Evolutionary conservation across 352 stramenopile species (phyloP).

Genomic region (Saprolegnia diclina): DNA sequence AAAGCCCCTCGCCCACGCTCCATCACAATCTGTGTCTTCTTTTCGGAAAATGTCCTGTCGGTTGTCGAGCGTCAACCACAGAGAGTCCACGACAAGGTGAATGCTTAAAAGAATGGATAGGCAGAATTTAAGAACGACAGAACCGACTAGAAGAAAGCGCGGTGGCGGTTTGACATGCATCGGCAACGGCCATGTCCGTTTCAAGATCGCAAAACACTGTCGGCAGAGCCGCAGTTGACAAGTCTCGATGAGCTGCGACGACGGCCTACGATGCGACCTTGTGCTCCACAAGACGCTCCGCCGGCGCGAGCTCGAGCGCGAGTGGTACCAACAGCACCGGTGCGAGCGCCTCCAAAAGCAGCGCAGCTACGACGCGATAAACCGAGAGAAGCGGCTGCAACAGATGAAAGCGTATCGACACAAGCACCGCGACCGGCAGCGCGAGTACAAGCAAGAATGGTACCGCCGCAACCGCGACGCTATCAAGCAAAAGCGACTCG

Average conservation of each 20-base stretch:
- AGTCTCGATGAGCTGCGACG: too few species aligned
- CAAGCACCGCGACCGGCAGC: constrained; percentile 14
- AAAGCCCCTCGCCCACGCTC: too few species aligned
- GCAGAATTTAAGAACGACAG: too few species aligned
- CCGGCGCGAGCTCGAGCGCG: background rate
- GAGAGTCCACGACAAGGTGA: too few species aligned
- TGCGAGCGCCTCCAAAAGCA: background rate
- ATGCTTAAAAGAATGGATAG: too few species aligned
- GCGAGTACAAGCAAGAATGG: constrained; percentile 20
- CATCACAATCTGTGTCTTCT: too few species aligned
- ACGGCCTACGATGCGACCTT: too few species aligned
- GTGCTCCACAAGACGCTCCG: too few species aligned
- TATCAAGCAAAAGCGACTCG: constrained; percentile 1
- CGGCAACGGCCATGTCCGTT: background rate
- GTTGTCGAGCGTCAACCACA: too few species aligned
- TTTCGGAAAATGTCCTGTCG: too few species aligned
- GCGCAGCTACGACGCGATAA: constrained; percentile 7
- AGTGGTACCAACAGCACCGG: constrained; percentile 14
- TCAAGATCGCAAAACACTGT: background rate
- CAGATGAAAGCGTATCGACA: constrained; percentile 19
- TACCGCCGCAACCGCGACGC: constrained; percentile 13
- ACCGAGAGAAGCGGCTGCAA: constrained; percentile 5
- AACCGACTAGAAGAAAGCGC: background rate
- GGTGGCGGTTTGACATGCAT: background rate
- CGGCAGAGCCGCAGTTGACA: too few species aligned